Percentiles rank a stretch among this genome's conserved stretches.
Conservation (phyloP, 345 rosid species). For the Sisymbrium irio region DNA sequence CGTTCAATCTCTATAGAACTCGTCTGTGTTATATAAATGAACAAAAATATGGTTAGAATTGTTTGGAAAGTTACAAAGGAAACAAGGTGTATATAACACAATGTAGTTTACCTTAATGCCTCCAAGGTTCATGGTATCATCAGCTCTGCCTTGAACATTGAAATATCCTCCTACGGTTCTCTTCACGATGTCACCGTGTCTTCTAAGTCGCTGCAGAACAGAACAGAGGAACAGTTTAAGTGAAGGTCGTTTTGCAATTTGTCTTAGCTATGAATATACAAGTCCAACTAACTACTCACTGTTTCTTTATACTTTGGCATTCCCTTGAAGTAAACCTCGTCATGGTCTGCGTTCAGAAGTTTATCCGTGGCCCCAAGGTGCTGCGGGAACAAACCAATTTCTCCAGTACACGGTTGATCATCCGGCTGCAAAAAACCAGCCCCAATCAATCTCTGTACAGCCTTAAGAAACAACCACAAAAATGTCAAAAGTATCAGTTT, state of each 20-base stretch:
- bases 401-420: slow-evolving; percentile 75
- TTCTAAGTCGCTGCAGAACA: slow-evolving; percentile 61
- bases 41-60: background rate
- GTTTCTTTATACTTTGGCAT: slow-evolving; percentile 73
- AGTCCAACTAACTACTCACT: slow-evolving; percentile 39
- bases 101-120: slow-evolving; percentile 72
- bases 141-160: slow-evolving; percentile 80
- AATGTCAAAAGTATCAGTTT: background rate
- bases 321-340: slow-evolving; percentile 73
- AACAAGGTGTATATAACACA: background rate
- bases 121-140: slow-evolving; percentile 98
- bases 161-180: slow-evolving; percentile 72
- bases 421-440: slow-evolving; percentile 52
- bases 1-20: slow-evolving; percentile 94
- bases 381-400: slow-evolving; percentile 72
- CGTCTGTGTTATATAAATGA: slow-evolving; percentile 43
- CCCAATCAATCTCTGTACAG: slow-evolving; percentile 1
- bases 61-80: background rate
- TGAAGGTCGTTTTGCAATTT: background rate
- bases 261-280: background rate
- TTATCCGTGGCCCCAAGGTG: slow-evolving; percentile 73
- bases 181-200: slow-evolving; percentile 82
- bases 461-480: background rate
- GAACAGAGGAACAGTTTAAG: background rate
- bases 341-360: slow-evolving; percentile 79